These are phyloP conservation scores for Jaminaea rosea DNA, from an alignment of 1,284 basidiomycete genomes.

Conservation along the genomic window DNA sequence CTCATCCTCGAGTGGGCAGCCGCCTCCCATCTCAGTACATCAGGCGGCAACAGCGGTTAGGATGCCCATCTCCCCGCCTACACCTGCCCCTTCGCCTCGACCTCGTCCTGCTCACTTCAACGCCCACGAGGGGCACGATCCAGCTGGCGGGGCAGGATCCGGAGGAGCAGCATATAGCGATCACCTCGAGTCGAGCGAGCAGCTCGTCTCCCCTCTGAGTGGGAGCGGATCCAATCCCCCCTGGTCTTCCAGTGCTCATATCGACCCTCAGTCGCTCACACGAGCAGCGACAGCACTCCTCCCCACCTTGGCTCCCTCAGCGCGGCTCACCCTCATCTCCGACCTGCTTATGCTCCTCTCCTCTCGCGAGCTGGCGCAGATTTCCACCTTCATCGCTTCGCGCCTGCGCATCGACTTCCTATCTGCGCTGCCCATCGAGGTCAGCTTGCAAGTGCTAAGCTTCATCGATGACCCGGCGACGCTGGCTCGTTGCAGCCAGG, in stretches of 20 bases:
- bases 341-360: slow-evolving; percentile 47
- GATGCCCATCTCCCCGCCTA: not conserved
- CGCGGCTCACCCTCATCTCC: slow-evolving; percentile 19
- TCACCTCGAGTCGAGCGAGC: too few species aligned
- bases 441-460: slow-evolving; percentile 68
- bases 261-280: not conserved
- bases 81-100: not conserved
- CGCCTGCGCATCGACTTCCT: slow-evolving; percentile 81
- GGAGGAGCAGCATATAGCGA: too few species aligned
- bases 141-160: too few species aligned
- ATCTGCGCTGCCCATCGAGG: slow-evolving; percentile 68
- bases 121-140: too few species aligned
- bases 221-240: too few species aligned
- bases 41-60: not conserved
- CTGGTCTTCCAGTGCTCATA: not conserved
- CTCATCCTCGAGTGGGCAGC: too few species aligned
- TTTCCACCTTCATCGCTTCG: slow-evolving; percentile 65
- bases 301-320: not conserved
- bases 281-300: not conserved
- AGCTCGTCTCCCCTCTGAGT: too few species aligned
- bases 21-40: too few species aligned
- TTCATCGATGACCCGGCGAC: slow-evolving; percentile 75
- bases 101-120: too few species aligned
- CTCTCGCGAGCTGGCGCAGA: slow-evolving; percentile 66
- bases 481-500: slow-evolving; percentile 63